Evolutionary conservation across 1,284 basidiomycete genomes (phyloP), one percentile per base, ranked within the genome.

Genomic region (Leccinum huronense): DNA sequence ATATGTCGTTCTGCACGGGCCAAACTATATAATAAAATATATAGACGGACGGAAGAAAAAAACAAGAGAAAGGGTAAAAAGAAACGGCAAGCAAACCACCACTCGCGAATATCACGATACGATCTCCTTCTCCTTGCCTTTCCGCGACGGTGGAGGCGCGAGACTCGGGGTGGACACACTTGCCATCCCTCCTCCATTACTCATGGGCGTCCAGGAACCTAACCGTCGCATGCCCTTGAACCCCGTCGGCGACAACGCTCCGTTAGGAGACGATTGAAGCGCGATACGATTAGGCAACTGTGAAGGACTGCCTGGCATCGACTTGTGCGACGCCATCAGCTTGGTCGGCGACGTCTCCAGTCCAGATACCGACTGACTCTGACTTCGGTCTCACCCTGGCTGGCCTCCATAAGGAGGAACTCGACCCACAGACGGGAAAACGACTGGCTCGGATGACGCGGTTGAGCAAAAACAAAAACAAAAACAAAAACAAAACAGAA

Each of bases 341-440:
- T 71, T 73, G 19, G 79, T 75, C 5, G 80, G 74, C 14, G 78
- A 73, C 0, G 76, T 72, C 34, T 67, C 64, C 23, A 58, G 33
- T 6, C 9, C 31, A 34, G 38, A 19, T 16, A 63, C 64, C 2
- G 67, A 64, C 40, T 63, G 69, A 1, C 19, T 31, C 53, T 55
- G 30, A n/a, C 30, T 31, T 16, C 19, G 66, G 19, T 51, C 7
- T 51, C 81, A 36, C 88, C 89, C 16, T 88, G 77, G 3, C 85
- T 84, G 0, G 94, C 89, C 80, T 97, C 94, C 51, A 94, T 95
- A 68, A 97, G 87, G 3, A 98, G 84, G 74, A 96, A 98, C 77
- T 98, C 95, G 59, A 98, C 95, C 88, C 94, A 98, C 13, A 97
- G 84, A 61, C 94, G 91, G 54, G 93, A 95, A 80, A 97, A 97